These are phyloP conservation scores for Myotisia sp. DNA, from an alignment of 2,329 filamentous ascomycete species.

Conservation along the genomic window DNA sequence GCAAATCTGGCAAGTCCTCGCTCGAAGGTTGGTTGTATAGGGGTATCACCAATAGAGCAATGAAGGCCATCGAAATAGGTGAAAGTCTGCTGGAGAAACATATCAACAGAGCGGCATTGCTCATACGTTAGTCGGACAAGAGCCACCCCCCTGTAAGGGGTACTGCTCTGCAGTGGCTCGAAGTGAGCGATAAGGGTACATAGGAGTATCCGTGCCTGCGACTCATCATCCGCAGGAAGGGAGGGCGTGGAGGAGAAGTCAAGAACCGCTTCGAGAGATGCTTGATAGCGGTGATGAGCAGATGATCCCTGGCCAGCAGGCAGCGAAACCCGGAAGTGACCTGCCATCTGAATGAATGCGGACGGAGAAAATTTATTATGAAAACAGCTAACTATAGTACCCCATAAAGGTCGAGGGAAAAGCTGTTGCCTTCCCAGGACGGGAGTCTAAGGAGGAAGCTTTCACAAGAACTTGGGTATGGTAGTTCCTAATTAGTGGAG, in stretches of 20 bases:
- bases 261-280: slow-evolving; percentile 9
- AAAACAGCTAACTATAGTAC: too few relatives aligned
- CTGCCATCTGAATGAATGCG: too few relatives aligned
- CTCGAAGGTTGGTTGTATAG: slow-evolving; percentile 5
- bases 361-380: too few relatives aligned
- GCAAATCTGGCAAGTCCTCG: slow-evolving; percentile 6
- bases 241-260: slow-evolving; percentile 5
- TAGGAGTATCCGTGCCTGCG: slow-evolving; percentile 9
- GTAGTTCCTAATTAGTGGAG: too few relatives aligned
- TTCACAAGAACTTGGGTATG: too few relatives aligned
- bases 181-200: slow-evolving; percentile 11
- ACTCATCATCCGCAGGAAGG: slow-evolving; percentile 9
- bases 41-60: slow-evolving; percentile 8
- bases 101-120: slow-evolving; percentile 10
- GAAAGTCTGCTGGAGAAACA: slow-evolving; percentile 10
- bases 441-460: too few relatives aligned
- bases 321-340: too few relatives aligned
- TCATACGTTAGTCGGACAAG: slow-evolving; percentile 15
- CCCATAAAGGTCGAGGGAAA: too few relatives aligned
- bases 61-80: slow-evolving; percentile 7
- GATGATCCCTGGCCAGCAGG: too few relatives aligned
- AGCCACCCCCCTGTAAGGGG: slow-evolving; percentile 14
- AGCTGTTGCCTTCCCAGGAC: too few relatives aligned
- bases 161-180: slow-evolving; percentile 13
- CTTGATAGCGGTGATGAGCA: too few relatives aligned